Conservation (phyloP, 805 yeast genomes). For the Suhomyces sp. region DNA sequence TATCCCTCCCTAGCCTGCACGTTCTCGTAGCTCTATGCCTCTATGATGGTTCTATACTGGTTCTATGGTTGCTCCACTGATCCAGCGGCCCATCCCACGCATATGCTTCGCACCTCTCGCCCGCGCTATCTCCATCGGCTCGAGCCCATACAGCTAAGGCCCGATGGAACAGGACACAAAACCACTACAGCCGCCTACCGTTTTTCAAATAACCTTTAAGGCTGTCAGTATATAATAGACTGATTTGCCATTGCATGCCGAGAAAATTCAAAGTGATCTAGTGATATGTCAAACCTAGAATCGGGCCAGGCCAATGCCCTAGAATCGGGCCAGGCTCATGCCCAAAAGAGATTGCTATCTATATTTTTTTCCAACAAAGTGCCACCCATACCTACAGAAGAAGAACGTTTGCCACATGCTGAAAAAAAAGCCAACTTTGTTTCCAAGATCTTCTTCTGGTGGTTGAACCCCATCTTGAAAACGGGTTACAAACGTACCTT, state of each 20-base stretch:
- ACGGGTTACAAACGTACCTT: slow-evolving; percentile 73
- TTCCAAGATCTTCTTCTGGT: slow-evolving; percentile 54
- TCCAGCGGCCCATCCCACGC: no score
- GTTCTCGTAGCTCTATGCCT: no score
- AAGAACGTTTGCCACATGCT: slow-evolving; percentile 49
- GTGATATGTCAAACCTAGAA: background rate
- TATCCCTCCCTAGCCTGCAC: background rate
- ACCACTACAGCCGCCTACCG: background rate
- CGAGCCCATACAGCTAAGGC: background rate
- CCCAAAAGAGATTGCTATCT: slow-evolving; percentile 35
- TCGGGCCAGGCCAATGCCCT: background rate
- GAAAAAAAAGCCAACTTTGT: slow-evolving; percentile 36
- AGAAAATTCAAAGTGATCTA: background rate
- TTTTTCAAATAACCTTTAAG: background rate
- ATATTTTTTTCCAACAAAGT: slow-evolving; percentile 36
- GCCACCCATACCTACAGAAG: slow-evolving; percentile 51
- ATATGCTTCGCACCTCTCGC: background rate
- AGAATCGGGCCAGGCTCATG: slow-evolving; percentile 13
- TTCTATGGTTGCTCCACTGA: no score
- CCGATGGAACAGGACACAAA: background rate
- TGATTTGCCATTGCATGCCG: background rate
- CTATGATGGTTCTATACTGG: no score
- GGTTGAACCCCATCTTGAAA: slow-evolving; percentile 61
- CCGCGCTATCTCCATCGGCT: background rate
- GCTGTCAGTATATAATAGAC: background rate